phyloP scores from a whole-genome alignment of 2,329 filamentous ascomycete species.

The Botrytis galanthina region DNA sequence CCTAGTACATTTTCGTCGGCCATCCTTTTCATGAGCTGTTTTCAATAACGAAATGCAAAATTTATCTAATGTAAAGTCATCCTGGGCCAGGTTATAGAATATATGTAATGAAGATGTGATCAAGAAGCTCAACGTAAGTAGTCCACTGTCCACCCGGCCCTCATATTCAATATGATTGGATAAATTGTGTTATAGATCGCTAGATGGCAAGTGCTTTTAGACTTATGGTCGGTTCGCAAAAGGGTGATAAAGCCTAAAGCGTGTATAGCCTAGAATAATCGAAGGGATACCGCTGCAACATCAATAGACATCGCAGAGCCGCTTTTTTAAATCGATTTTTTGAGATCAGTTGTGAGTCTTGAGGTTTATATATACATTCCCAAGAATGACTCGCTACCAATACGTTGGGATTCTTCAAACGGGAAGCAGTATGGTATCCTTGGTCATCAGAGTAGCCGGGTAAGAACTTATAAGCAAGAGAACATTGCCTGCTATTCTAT shows the following conservation, averaged over 20 bases:
- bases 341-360: not conserved
- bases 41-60: not conserved
- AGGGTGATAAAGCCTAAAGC: not conserved
- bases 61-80: not conserved
- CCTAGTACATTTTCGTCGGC: not conserved
- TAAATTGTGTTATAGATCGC: not conserved
- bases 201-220: conserved; percentile 10
- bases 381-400: conserved; percentile 11
- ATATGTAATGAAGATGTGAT: not conserved
- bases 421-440: not conserved
- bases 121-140: not conserved
- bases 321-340: not conserved
- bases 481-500: not conserved
- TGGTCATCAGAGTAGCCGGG: not conserved
- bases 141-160: not conserved
- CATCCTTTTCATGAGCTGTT: not conserved
- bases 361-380: conserved; percentile 1
- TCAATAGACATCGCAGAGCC: not conserved
- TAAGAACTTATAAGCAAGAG: not conserved
- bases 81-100: too few relatives aligned
- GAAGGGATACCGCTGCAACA: not conserved
- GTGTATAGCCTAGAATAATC: not conserved
- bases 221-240: not conserved
- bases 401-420: not conserved
- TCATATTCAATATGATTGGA: not conserved